Base-by-base conservation (phyloP, 345 rosid species). In the Lepidium sativum region DNA sequence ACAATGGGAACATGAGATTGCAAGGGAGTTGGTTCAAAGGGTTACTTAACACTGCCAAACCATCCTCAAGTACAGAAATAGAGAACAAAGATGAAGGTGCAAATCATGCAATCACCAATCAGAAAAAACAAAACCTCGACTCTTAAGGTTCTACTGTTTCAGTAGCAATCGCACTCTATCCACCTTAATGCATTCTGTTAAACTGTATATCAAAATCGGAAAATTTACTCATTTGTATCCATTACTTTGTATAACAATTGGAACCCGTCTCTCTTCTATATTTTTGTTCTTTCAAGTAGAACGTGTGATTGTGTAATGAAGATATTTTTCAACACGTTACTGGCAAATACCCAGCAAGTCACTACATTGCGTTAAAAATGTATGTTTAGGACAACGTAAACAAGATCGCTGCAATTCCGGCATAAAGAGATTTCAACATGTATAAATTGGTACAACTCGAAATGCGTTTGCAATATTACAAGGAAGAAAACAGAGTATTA, bases 1-100 rank as follows among this genome's bases (percentile, higher is more conserved):
- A 79, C 58, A 76, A 83, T 67, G 88, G 89, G 51, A 55, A 35
- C 66, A 77, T 86, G 41, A 79, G 81, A 73, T 75, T 88, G 54
- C 91, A 94, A 74, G 80, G 75, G 17, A 47, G 87, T 31, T 91
- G 98, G 97, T 83, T 95, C 70, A 95, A 85, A 73, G 88, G 88
- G 68, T 62, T 91, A 34, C 49, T 95, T 9, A 72, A 84, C 77
- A 87, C 96, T 63, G 44, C 68, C 20, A 74, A 62, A 54, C 73
- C 97, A 5, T 74, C 77, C 45, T 47, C 69, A 14, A 74, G 77
- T 34, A 68, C 48, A 47, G 69, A 74, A 23, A 74, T 21, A 8
- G 56, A 39, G 14, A 72, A 37, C 57, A 66, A 25, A 53, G 77
- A 65, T 6, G 84, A 77, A 53, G 80, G 62, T 69, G 23, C 56